Evolutionary conservation across 1,284 basidiomycete species (phyloP).

Genomic region (Pseudozyma flocculosa): DNA sequence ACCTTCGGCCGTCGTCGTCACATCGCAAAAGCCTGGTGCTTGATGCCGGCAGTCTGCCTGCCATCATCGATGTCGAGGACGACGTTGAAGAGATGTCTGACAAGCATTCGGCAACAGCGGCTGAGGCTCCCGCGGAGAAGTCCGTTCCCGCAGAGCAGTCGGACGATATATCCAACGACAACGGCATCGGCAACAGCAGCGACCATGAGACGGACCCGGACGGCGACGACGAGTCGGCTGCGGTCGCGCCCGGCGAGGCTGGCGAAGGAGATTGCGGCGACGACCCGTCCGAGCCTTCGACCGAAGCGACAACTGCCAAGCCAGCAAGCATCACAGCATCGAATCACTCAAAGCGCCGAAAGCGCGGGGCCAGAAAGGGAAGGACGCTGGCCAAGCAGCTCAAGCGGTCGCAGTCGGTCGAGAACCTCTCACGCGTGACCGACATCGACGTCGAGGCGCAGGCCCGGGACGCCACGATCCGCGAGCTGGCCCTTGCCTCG

Average conservation of each 20-base stretch:
- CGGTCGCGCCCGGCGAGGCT: neutral
- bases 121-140: no score
- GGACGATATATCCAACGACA: no score
- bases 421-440: constrained; percentile 12
- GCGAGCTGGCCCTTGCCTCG: constrained; percentile 39
- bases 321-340: constrained; percentile 22
- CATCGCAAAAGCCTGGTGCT: no score
- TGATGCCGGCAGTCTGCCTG: no score
- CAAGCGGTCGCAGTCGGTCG: constrained; percentile 40
- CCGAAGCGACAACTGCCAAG: constrained; percentile 7
- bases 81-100: neutral
- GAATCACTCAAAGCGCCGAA: constrained; percentile 39
- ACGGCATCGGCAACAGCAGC: no score
- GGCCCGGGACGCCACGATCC: constrained; percentile 32
- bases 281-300: neutral
- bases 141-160: no score
- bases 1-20: no score
- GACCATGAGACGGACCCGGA: neutral
- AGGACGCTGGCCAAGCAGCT: constrained; percentile 41
- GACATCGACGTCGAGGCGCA: constrained; percentile 12
- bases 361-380: constrained; percentile 44
- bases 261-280: constrained; percentile 3
- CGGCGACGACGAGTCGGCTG: neutral
- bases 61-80: neutral
- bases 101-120: no score